These are phyloP conservation scores for Paxillus rubicundulus DNA, from an alignment of 768 basidiomycete genomes.

Conservation along the genomic window DNA sequence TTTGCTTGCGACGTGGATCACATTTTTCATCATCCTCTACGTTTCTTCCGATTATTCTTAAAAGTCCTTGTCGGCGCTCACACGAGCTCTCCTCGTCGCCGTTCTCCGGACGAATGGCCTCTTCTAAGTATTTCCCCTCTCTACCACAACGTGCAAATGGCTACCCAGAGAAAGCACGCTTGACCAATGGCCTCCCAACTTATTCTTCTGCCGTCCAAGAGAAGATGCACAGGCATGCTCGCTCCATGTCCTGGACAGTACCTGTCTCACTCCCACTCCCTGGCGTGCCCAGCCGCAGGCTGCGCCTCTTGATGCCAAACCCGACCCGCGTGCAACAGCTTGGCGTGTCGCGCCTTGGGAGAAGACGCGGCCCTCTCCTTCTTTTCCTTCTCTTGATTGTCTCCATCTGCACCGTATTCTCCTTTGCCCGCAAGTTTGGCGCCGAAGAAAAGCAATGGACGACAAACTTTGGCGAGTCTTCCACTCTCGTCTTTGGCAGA, in stretches of 20 bases:
- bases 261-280: conserved; percentile 60
- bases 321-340: conserved; percentile 57
- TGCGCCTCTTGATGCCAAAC: conserved; percentile 62
- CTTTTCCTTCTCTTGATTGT: conserved; percentile 47
- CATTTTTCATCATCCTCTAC: conserved; percentile 11
- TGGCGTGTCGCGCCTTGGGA: conserved; percentile 54
- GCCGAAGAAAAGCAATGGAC: conserved; percentile 64
- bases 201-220: conserved; percentile 63
- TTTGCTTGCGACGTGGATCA: neutral
- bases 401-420: conserved; percentile 54
- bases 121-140: conserved; percentile 45
- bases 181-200: conserved; percentile 43
- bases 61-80: conserved; percentile 18
- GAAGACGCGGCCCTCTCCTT: conserved; percentile 53
- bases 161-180: conserved; percentile 41
- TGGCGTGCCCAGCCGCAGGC: conserved; percentile 50
- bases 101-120: conserved; percentile 37
- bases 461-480: conserved; percentile 52
- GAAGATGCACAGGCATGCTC: conserved; percentile 52
- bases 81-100: conserved; percentile 17
- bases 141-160: conserved; percentile 46
- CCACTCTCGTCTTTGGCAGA: conserved; percentile 71
- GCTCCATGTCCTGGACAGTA: conserved; percentile 54
- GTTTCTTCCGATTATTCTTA: conserved; percentile 8
- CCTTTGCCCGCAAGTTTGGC: conserved; percentile 59